Conservation (phyloP, 208 protist genomes). For the Trypanosoma avium region DNA sequence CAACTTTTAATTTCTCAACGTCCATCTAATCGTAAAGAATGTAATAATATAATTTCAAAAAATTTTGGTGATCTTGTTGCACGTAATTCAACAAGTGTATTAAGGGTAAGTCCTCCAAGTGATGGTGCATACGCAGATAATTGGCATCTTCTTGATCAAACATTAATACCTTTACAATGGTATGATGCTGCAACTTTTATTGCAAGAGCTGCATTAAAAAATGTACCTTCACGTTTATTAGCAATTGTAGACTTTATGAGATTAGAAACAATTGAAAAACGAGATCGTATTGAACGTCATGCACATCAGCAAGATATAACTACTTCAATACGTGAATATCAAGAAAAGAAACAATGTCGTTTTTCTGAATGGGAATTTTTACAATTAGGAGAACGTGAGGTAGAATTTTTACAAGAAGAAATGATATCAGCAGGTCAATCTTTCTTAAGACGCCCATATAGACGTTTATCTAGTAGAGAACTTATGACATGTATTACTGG, state of each 20-base stretch:
- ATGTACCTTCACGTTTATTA: slow-evolving; percentile 8
- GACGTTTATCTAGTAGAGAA: slow-evolving; percentile 60
- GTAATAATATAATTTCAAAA: slow-evolving; percentile 37
- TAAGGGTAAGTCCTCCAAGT: slow-evolving; percentile 43
- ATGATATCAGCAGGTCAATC: slow-evolving; percentile 52
- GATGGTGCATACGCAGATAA: neutral
- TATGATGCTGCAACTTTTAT: slow-evolving; percentile 29
- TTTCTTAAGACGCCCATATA: slow-evolving; percentile 69
- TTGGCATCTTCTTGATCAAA: slow-evolving; percentile 76
- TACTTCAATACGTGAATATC: slow-evolving; percentile 8
- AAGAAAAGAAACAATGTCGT: no score
- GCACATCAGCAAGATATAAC: slow-evolving; percentile 20
- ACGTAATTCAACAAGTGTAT: slow-evolving; percentile 41
- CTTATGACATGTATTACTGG: slow-evolving; percentile 71
- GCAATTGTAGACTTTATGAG: slow-evolving; percentile 16
- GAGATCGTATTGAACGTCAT: slow-evolving; percentile 16
- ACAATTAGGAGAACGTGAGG: slow-evolving; percentile 49
- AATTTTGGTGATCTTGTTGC: slow-evolving; percentile 49
- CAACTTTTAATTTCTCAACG: slow-evolving; percentile 25
- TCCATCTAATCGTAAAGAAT: slow-evolving; percentile 34
- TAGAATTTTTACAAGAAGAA: slow-evolving; percentile 65
- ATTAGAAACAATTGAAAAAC: slow-evolving; percentile 14
- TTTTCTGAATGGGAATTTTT: slow-evolving; percentile 20
- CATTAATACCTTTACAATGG: slow-evolving; percentile 47
- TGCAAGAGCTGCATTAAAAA: slow-evolving; percentile 35